Conservation (phyloP, 306 rosid genomes). For the barrel medic (Medicago truncatula) region MtrunA17r5.0-ANR NC_053043.1:12997001-12997500, state of each 20-base stretch:
- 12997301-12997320: neutral
- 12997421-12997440: too few species aligned
- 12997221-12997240: neutral
- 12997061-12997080: neutral
- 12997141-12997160: too few species aligned
- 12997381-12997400: too few species aligned
- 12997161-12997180: neutral
- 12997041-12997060: neutral
- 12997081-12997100: neutral
- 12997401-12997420: too few species aligned
- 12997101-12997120: constrained; percentile 2
- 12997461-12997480: too few species aligned
- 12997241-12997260: neutral
- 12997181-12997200: neutral
- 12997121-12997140: too few species aligned
- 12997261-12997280: neutral
- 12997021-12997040: neutral
- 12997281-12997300: neutral
- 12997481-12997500: too few species aligned
- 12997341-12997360: too few species aligned
- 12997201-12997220: neutral
- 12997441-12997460: too few species aligned
- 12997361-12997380: too few species aligned
- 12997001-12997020: neutral
- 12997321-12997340: too few species aligned